Evolutionary conservation across 495 filamentous ascomycete genomes (phyloP).

Genomic region (Lophiostoma macrostomum): DNA sequence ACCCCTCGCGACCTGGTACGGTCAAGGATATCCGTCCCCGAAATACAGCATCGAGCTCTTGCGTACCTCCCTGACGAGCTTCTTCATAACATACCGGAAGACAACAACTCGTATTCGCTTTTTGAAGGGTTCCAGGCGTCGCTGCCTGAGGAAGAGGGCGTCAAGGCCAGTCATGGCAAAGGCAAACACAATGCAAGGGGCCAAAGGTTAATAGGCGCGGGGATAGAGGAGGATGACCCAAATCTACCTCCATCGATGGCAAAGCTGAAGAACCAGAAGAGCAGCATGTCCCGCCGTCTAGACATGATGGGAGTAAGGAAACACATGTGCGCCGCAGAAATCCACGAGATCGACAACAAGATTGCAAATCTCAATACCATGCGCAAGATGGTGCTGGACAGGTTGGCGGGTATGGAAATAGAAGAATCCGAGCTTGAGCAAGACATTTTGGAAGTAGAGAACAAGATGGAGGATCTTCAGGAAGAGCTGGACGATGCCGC

Average conservation of each 20-base stretch:
- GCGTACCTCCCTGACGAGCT: slow-evolving; percentile 89
- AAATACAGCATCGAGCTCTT: slow-evolving; percentile 93
- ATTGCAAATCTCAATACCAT: slow-evolving; percentile 90
- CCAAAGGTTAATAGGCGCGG: slow-evolving; percentile 68
- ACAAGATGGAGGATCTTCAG: slow-evolving; percentile 78
- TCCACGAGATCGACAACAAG: slow-evolving; percentile 94
- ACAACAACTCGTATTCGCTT: slow-evolving; percentile 79
- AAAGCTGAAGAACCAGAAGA: slow-evolving; percentile 73
- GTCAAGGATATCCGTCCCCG: slow-evolving; percentile 81
- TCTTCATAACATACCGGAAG: slow-evolving; percentile 79
- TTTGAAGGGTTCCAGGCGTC: slow-evolving; percentile 96
- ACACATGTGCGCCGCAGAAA: slow-evolving; percentile 96
- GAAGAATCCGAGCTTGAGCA: slow-evolving; percentile 89
- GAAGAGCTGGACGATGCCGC: slow-evolving; percentile 70
- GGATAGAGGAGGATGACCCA: slow-evolving; percentile 45
- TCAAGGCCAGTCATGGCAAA: slow-evolving; percentile 67
- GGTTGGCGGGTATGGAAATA: slow-evolving; percentile 84
- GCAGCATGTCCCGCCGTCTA: slow-evolving; percentile 70
- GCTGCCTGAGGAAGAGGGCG: slow-evolving; percentile 68
- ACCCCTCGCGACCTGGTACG: slow-evolving; percentile 89
- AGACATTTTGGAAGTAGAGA: slow-evolving; percentile 80
- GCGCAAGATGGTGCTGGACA: slow-evolving; percentile 88
- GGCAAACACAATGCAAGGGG: slow-evolving; percentile 66
- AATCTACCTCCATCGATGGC: slow-evolving; percentile 61
- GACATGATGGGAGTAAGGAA: slow-evolving; percentile 92